phyloP scores from a whole-genome alignment of 192 early-diverging fungal genomes.

The Coemansia umbellata region DNA sequence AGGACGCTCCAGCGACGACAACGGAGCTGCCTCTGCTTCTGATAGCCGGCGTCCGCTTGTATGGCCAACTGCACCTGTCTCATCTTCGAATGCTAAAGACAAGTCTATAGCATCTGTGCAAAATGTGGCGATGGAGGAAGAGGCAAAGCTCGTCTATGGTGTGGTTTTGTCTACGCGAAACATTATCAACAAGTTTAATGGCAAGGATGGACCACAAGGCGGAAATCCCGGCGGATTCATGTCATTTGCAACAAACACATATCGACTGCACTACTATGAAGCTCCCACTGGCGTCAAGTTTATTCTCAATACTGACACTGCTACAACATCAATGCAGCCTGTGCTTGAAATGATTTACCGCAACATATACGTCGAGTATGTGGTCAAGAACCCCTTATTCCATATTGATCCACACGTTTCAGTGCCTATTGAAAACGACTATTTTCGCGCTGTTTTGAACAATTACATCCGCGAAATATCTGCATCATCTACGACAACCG shows the following conservation, averaged over 20 bases:
- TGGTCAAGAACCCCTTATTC: constrained; percentile 84
- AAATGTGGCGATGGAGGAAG: constrained; percentile 61
- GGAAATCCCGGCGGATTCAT: constrained; percentile 45
- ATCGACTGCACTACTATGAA: constrained; percentile 90
- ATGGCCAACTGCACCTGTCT: constrained; percentile 17
- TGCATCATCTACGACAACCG: constrained; percentile 9
- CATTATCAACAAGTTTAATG: constrained; percentile 76
- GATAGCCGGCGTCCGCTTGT: constrained; percentile 25
- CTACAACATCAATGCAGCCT: constrained; percentile 60
- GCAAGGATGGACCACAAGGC: constrained; percentile 29
- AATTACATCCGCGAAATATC: constrained; percentile 45
- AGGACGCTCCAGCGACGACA: constrained; percentile 2
- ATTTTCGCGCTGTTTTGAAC: constrained; percentile 46
- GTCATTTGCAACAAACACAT: constrained; percentile 72
- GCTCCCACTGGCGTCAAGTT: constrained; percentile 85
- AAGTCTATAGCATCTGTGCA: constrained; percentile 9
- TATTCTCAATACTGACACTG: constrained; percentile 79
- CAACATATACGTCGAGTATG: constrained; percentile 90
- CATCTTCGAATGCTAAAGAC: constrained; percentile 10
- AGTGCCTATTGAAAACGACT: constrained; percentile 49
- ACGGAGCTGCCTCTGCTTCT: constrained; percentile 5
- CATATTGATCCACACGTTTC: constrained; percentile 44
- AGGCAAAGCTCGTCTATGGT: constrained; percentile 94
- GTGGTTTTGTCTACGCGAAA: constrained; percentile 89
- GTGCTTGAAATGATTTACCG: constrained; percentile 78